Evolutionary conservation across 2,329 filamentous ascomycete species (phyloP).

Genomic region (Beauveria varroae): DNA sequence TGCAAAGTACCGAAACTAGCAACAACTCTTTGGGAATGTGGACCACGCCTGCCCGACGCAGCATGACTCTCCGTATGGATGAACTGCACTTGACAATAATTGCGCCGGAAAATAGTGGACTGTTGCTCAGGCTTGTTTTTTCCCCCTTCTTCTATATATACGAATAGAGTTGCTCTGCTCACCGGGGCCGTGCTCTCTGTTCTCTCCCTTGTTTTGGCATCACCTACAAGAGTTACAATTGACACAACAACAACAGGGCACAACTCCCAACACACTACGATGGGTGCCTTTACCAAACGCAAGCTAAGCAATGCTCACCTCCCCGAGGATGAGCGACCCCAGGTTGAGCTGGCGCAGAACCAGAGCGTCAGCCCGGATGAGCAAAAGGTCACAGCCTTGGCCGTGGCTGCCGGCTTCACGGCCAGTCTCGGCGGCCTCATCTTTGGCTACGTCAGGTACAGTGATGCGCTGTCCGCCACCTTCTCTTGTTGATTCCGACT

Average conservation of each 20-base stretch:
- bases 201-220: background rate
- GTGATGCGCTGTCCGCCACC: background rate
- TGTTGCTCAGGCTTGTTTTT: background rate
- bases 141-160: background rate
- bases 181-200: too few relatives aligned
- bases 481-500: background rate
- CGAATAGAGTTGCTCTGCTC: background rate
- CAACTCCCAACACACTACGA: background rate
- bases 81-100: background rate
- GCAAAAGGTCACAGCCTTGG: conserved; percentile 30
- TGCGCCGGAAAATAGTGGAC: conserved; percentile 8
- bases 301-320: background rate
- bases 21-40: conserved; percentile 1
- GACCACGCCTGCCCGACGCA: background rate
- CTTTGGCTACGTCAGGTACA: conserved; percentile 49
- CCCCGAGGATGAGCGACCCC: conserved; percentile 7
- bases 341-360: conserved; percentile 17
- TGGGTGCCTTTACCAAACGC: conserved; percentile 8
- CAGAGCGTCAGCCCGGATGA: conserved; percentile 10
- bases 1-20: conserved; percentile 6
- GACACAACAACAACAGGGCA: background rate
- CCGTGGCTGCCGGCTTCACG: conserved; percentile 41
- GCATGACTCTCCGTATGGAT: background rate
- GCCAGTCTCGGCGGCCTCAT: conserved; percentile 51
- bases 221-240: background rate